phyloP scores from a whole-genome alignment of 345 rosid genomes.

The Eucalyptus polybractea region DNA sequence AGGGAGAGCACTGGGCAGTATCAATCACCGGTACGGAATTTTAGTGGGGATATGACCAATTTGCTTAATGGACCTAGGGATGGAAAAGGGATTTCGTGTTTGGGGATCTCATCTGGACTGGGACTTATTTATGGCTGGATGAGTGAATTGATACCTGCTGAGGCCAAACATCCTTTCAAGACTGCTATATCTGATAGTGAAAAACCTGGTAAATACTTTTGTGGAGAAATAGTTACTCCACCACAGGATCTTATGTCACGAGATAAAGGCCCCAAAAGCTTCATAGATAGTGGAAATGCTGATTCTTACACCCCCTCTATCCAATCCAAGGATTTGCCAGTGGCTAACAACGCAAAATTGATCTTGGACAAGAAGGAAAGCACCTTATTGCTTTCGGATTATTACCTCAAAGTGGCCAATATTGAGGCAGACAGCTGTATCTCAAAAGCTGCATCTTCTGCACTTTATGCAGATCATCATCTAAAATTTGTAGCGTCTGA shows the following conservation, averaged over 20 bases:
- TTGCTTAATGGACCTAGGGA: conserved; percentile 1
- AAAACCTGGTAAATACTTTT: conserved; percentile 1
- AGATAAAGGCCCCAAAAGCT: conserved; percentile 4
- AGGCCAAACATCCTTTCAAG: not conserved
- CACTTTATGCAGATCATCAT: conserved; percentile 16
- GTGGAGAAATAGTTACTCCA: not conserved
- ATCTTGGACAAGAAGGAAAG: not conserved
- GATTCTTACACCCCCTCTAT: not conserved
- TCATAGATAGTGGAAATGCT: not conserved
- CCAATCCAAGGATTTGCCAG: conserved; percentile 12
- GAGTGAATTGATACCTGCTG: conserved; percentile 26
- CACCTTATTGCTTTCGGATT: conserved; percentile 24
- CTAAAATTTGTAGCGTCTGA: conserved; percentile 13
- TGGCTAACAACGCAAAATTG: not conserved
- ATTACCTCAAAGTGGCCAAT: conserved; percentile 15
- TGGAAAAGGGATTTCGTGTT: conserved; percentile 5
- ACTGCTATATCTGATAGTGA: conserved; percentile 6
- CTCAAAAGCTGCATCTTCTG: conserved; percentile 9
- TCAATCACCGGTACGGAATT: not conserved
- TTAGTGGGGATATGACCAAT: not conserved
- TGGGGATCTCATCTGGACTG: conserved; percentile 11
- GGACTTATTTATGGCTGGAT: conserved; percentile 31
- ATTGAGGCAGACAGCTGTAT: conserved; percentile 7
- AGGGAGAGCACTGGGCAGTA: not conserved
- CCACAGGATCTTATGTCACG: conserved; percentile 4